A percentile compares a stretch with the other conserved stretches of the same genome.
Conservation (phyloP, 1,284 basidiomycete species). For the Cryptococcus maquisensis region DNA sequence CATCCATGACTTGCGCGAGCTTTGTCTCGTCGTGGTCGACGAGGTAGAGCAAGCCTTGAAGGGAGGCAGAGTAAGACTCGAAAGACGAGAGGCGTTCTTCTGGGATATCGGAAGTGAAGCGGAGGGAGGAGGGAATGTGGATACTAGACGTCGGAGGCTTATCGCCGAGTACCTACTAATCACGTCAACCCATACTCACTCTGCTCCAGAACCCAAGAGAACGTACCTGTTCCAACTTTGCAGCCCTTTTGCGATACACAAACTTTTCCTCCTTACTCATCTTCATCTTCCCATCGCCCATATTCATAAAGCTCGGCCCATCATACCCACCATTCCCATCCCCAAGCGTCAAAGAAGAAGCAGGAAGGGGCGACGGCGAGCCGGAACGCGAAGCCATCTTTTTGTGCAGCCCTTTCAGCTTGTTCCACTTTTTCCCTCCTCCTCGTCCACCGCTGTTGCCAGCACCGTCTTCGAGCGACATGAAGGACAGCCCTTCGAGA, state of each 20-base stretch:
- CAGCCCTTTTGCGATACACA: constrained; percentile 21
- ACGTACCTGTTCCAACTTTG: constrained; percentile 34
- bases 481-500: neutral
- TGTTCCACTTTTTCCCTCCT: too few relatives aligned
- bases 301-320: constrained; percentile 19
- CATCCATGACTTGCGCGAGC: constrained; percentile 29
- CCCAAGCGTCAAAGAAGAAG: neutral
- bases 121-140: constrained; percentile 9
- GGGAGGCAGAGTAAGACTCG: constrained; percentile 8
- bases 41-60: constrained; percentile 29
- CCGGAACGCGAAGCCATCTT: neutral
- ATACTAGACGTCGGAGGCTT: constrained; percentile 21
- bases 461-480: too few relatives aligned
- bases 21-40: constrained; percentile 29
- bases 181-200: neutral
- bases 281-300: constrained; percentile 4
- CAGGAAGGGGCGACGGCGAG: neutral
- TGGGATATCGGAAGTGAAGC: neutral
- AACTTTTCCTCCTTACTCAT: constrained; percentile 21
- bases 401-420: too few relatives aligned
- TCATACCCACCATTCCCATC: constrained; percentile 2
- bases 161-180: constrained; percentile 24
- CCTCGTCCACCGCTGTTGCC: too few relatives aligned
- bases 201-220: neutral
- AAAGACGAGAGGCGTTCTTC: neutral